Percentiles rank a stretch among this genome's conserved stretches.
phyloP scores from a whole-genome alignment of 495 filamentous ascomycete genomes.

The Staphylotrichum longicolle region DNA sequence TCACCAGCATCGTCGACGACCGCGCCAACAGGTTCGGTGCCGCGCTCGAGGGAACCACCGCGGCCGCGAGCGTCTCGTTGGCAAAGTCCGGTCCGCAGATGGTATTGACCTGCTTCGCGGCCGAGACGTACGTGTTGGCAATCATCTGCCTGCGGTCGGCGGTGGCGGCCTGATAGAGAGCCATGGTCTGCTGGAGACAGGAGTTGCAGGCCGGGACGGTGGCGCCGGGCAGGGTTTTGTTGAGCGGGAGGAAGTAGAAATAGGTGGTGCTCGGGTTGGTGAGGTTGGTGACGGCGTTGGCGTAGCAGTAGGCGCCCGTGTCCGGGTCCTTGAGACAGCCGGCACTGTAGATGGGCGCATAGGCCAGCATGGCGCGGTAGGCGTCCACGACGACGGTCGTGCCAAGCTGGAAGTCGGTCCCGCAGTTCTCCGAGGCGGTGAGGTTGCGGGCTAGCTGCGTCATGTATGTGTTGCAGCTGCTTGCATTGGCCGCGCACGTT shows the following conservation, averaged over 20 bases:
- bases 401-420: constrained; percentile 59
- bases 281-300: constrained; percentile 75
- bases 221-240: constrained; percentile 60
- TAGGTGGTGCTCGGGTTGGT: constrained; percentile 65
- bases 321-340: constrained; percentile 64
- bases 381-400: constrained; percentile 72
- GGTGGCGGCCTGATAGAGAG: constrained; percentile 60
- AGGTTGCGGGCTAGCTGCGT: constrained; percentile 57
- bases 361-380: constrained; percentile 64
- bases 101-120: constrained; percentile 63
- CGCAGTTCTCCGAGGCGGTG: constrained; percentile 60
- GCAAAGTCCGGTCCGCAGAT: constrained; percentile 64
- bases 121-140: constrained; percentile 55
- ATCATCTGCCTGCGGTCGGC: constrained; percentile 58
- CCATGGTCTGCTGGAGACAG: constrained; percentile 72
- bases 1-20: not conserved
- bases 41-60: constrained; percentile 15
- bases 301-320: constrained; percentile 67
- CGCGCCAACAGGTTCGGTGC: not conserved
- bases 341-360: constrained; percentile 72
- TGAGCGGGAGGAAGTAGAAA: constrained; percentile 81
- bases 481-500: constrained; percentile 63
- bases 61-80: constrained; percentile 55
- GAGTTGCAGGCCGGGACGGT: constrained; percentile 63
- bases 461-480: constrained; percentile 60